Evolutionary conservation across 2,329 filamentous ascomycete species (phyloP).

Genomic region (Dactylellina drechsleri): DNA sequence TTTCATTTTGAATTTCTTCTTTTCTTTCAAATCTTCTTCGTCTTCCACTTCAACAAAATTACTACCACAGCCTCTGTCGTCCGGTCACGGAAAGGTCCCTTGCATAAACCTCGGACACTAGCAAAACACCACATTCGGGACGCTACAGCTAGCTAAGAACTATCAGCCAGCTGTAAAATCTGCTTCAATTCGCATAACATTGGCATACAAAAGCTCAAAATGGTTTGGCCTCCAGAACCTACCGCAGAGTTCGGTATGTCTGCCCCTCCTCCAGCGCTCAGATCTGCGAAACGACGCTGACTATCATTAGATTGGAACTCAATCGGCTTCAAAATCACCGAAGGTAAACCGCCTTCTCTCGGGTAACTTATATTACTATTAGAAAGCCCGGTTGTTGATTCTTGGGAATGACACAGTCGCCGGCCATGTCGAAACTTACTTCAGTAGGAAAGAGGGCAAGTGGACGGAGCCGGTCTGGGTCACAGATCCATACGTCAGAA

Average conservation of each 20-base stretch:
- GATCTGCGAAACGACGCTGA: not conserved
- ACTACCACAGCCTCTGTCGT: conserved; percentile 1
- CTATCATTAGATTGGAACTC: conserved; percentile 79
- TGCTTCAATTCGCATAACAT: not conserved
- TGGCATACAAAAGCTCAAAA: conserved; percentile 14
- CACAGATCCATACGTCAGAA: conserved; percentile 80
- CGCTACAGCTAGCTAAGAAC: not conserved
- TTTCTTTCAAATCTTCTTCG: conserved; percentile 2
- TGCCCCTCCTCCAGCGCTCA: not conserved
- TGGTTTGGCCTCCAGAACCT: conserved; percentile 51
- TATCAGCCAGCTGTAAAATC: conserved; percentile 16
- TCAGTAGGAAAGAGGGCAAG: conserved; percentile 75
- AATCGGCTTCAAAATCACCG: conserved; percentile 89
- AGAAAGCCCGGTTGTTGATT: conserved; percentile 22
- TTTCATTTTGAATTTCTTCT: not conserved
- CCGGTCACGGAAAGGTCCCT: conserved; percentile 17
- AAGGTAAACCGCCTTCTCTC: conserved; percentile 70
- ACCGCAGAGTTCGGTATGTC: conserved; percentile 42
- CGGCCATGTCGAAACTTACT: conserved; percentile 90
- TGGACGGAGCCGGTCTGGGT: conserved; percentile 85
- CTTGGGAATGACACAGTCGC: conserved; percentile 72
- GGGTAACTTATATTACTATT: not conserved
- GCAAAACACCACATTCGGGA: conserved; percentile 27
- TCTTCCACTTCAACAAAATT: not conserved
- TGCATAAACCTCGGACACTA: conserved; percentile 28